Base-by-base conservation (phyloP, 73 alveolate species). In the Uronychia setigera region DNA sequence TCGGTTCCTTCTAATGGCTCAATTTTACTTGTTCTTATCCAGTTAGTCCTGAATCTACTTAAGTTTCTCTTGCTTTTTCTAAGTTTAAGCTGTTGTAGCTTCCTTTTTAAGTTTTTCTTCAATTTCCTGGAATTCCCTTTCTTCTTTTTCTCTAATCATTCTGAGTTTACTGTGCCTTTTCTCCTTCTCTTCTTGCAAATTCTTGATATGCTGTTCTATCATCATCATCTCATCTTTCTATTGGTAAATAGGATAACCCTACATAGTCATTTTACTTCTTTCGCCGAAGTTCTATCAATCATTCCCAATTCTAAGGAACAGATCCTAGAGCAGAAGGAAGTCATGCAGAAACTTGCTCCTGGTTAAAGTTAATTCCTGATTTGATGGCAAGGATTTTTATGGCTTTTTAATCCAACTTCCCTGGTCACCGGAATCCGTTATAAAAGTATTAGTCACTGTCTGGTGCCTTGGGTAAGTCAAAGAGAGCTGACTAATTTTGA, bases 171-270 rank as follows among this genome's bases (percentile, higher is more conserved):
- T 78, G 35, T 78, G 31, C 29, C 84, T 31, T 33, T 33, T 78
- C 59, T 78, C 28, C 84, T 78, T 78, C 74, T 78, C 84, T 26
- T 31, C 34, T 78, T 78, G 75, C n/a, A 78, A 33, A 67, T 78
- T 78, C 75, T 78, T 30, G 1, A 78, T 78, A 19, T 46, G 67
- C n/a, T 11, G 5, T 19, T 46, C n/a, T 46, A 46, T 46, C 67
- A 11, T 19, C 67, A 5, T 19, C 67, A 46, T 46, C 67, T 46
- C 67, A 5, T 46, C 67, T 46, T 46, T 46, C 67, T 46, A 11
- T 5, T 5, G 19, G 5, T 46, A 46, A 11, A 46, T 46, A n/a
- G n/a, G n/a, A n/a, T 19, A 5, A 11, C 67, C 67, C 19, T 46
- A 46, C 67, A 19, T 46, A 46, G 67, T 46, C 67, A 19, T 46